A percentile compares a stretch with the other conserved stretches of the same genome.
phyloP scores from a whole-genome alignment of 805 yeast genomes.

The Hanseniaspora meyeri region DNA sequence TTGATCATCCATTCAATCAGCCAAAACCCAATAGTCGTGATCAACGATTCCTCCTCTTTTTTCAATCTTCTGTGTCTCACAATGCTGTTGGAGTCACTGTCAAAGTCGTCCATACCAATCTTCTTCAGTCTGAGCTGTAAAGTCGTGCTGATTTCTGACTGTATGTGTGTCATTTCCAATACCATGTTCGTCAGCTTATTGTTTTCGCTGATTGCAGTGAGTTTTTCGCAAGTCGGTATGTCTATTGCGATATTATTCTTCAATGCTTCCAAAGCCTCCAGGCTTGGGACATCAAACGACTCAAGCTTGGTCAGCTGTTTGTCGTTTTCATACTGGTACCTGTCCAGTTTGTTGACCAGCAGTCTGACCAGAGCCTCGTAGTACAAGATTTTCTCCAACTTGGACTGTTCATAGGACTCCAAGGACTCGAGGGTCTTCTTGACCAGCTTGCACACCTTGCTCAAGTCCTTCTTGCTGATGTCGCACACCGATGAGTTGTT shows the following conservation, averaged over 20 bases:
- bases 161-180: conserved; percentile 25
- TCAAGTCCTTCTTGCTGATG: background rate
- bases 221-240: background rate
- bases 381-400: background rate
- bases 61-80: background rate
- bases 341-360: background rate
- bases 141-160: conserved; percentile 64
- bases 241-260: background rate
- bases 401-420: background rate
- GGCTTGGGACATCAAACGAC: background rate
- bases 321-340: background rate
- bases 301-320: background rate
- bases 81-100: background rate
- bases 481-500: background rate
- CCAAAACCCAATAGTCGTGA: conserved; percentile 14
- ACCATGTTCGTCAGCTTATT: conserved; percentile 5
- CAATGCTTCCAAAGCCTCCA: background rate
- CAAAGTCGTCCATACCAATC: conserved; percentile 12
- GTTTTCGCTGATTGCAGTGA: conserved; percentile 1
- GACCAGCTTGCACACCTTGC: background rate
- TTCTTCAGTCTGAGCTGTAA: conserved; percentile 43
- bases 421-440: background rate
- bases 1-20: conserved; percentile 24
- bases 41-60: background rate
- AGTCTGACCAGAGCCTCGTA: background rate